Evolutionary conservation across 345 rosid species (phyloP).

Genomic region (Syzygium oleosum): DNA sequence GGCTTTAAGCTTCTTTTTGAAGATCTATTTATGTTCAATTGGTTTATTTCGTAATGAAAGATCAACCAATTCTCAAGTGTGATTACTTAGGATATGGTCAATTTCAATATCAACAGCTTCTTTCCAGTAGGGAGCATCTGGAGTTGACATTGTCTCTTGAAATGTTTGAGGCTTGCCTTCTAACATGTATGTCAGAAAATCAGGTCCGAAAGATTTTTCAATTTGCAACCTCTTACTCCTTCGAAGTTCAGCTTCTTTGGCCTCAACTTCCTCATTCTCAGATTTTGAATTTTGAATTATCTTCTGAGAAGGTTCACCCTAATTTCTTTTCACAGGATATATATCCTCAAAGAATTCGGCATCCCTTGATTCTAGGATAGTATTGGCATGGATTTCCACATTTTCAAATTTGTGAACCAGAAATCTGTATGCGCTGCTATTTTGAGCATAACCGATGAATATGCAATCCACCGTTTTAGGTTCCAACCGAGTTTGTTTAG

Average conservation of each 20-base stretch:
- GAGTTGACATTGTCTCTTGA: accelerated
- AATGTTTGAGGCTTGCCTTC: accelerated
- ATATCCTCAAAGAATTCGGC: neutral
- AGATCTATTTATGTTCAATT: neutral
- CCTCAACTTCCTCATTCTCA: neutral
- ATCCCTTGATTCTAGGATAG: neutral
- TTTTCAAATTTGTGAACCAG: neutral
- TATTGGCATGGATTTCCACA: neutral
- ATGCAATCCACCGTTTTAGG: neutral
- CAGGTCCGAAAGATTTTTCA: neutral
- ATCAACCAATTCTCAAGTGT: neutral
- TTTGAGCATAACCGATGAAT: neutral
- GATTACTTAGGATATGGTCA: neutral
- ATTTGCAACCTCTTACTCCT: neutral
- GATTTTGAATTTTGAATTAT: no score
- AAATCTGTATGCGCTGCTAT: no score
- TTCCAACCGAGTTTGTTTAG: neutral
- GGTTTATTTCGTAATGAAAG: neutral
- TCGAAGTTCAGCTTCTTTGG: neutral
- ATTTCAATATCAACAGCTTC: neutral
- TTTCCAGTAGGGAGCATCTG: neutral
- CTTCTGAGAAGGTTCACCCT: no score
- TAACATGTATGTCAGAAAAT: neutral
- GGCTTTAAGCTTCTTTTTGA: neutral
- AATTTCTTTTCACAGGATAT: no score